A percentile compares a stretch with the other conserved stretches of the same genome.
phyloP scores from a whole-genome alignment of 352 stramenopile species.

The Vaucheria bursata region DNA sequence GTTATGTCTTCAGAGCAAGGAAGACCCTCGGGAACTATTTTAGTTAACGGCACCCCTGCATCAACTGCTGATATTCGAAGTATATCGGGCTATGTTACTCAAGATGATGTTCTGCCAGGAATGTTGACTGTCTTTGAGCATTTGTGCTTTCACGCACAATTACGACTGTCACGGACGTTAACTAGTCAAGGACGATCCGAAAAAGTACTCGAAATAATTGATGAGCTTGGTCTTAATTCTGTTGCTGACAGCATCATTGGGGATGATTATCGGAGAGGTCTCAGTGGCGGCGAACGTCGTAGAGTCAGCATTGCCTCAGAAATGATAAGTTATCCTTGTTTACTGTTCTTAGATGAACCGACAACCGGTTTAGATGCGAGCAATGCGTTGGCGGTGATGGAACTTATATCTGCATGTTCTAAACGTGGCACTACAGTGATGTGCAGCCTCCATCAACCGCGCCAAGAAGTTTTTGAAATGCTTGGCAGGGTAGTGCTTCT shows the following conservation, averaged over 20 bases:
- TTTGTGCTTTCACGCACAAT: slow-evolving; percentile 32
- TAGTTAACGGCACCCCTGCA: slow-evolving; percentile 54
- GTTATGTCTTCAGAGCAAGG: slow-evolving; percentile 54
- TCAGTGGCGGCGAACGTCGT: slow-evolving; percentile 67
- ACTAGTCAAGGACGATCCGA: not conserved
- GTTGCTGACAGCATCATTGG: slow-evolving; percentile 30
- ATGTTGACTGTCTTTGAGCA: slow-evolving; percentile 35
- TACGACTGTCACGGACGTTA: slow-evolving; percentile 9
- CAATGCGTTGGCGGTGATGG: slow-evolving; percentile 18
- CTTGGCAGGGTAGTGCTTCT: slow-evolving; percentile 24
- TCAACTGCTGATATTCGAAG: slow-evolving; percentile 1
- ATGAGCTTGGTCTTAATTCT: slow-evolving; percentile 53
- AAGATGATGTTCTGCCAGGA: slow-evolving; percentile 36
- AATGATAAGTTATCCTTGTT: slow-evolving; percentile 63
- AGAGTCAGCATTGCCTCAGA: slow-evolving; percentile 71
- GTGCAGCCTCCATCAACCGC: slow-evolving; percentile 27
- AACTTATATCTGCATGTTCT: slow-evolving; percentile 9
- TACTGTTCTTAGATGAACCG: slow-evolving; percentile 66
- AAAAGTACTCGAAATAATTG: slow-evolving; percentile 39
- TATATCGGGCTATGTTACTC: slow-evolving; percentile 32
- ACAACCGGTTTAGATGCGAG: slow-evolving; percentile 52
- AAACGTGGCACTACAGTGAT: slow-evolving; percentile 19
- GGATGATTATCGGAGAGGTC: slow-evolving; percentile 28
- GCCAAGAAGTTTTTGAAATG: slow-evolving; percentile 11
- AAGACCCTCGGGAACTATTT: slow-evolving; percentile 67